phyloP scores from a whole-genome alignment of 352 stramenopile genomes.

The Globisporangium cederbergense region DNA sequence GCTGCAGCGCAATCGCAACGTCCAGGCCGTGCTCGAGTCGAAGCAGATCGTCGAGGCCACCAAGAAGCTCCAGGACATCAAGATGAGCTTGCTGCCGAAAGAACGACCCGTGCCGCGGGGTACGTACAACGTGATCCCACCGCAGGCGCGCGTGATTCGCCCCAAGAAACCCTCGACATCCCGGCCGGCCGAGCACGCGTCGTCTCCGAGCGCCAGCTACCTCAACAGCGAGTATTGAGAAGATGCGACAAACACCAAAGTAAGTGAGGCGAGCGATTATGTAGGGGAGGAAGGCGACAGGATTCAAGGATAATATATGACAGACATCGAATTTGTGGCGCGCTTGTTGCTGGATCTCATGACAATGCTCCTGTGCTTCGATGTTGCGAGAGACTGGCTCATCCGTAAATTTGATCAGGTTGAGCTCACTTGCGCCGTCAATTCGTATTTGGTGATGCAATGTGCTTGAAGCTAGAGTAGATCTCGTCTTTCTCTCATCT shows the following conservation, averaged over 20 bases:
- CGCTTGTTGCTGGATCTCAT: no score
- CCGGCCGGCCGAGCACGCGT: conserved; percentile 19
- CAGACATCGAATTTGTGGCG: neutral
- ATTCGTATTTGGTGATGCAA: no score
- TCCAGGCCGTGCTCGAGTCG: conserved; percentile 90
- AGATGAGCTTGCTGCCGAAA: conserved; percentile 72
- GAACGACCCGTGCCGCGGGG: conserved; percentile 43
- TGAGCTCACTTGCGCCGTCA: no score
- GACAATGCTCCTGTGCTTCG: no score
- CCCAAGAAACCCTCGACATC: conserved; percentile 59
- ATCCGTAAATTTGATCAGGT: no score
- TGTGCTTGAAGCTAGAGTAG: no score
- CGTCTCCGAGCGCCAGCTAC: conserved; percentile 14
- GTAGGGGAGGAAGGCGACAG: no score
- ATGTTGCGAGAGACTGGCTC: no score
- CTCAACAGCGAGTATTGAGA: conserved; percentile 12
- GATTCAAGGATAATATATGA: neutral
- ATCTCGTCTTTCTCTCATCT: no score
- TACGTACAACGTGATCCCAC: conserved; percentile 68
- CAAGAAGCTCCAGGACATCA: conserved; percentile 78
- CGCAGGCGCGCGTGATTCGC: conserved; percentile 71
- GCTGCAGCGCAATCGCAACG: conserved; percentile 94
- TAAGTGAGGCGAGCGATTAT: neutral
- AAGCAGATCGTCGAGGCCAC: conserved; percentile 87
- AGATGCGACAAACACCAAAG: neutral